phyloP scores from a whole-genome alignment of 148 eudicot species.

The Rhododendron molle region DNA sequence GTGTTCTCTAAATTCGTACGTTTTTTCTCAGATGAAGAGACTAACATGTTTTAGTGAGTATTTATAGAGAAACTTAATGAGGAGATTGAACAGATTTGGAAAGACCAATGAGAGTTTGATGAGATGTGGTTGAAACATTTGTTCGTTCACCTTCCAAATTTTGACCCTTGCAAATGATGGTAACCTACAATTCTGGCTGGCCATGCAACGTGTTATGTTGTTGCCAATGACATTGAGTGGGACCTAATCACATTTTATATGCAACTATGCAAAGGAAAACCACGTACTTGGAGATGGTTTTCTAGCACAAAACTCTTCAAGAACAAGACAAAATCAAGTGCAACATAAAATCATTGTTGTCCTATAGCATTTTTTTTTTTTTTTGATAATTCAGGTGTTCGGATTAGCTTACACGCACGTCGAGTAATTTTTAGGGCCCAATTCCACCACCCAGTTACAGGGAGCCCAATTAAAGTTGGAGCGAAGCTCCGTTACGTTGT shows the following conservation, averaged over 20 bases:
- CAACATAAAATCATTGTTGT: not conserved
- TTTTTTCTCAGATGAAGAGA: not conserved
- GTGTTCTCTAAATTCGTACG: not conserved
- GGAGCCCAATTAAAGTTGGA: not conserved
- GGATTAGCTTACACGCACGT: not conserved
- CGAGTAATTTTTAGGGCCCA: not conserved
- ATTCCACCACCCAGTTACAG: no score
- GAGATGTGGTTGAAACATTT: slow-evolving; percentile 4
- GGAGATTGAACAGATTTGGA: not conserved
- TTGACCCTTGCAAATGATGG: not conserved
- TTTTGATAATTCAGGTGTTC: no score
- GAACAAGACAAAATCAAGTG: not conserved
- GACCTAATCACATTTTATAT: not conserved
- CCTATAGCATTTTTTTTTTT: not conserved
- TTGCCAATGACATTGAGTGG: not conserved
- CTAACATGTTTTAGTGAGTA: not conserved
- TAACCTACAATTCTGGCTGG: not conserved
- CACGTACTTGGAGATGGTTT: not conserved
- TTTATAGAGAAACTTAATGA: not conserved
- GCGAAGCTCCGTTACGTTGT: no score
- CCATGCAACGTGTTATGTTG: not conserved
- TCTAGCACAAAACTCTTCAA: not conserved
- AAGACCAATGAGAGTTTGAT: not conserved
- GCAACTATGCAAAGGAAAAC: not conserved
- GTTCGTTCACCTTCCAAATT: not conserved